Evolutionary conservation across 805 yeast species (phyloP).

Genomic region (Pichia californica): DNA sequence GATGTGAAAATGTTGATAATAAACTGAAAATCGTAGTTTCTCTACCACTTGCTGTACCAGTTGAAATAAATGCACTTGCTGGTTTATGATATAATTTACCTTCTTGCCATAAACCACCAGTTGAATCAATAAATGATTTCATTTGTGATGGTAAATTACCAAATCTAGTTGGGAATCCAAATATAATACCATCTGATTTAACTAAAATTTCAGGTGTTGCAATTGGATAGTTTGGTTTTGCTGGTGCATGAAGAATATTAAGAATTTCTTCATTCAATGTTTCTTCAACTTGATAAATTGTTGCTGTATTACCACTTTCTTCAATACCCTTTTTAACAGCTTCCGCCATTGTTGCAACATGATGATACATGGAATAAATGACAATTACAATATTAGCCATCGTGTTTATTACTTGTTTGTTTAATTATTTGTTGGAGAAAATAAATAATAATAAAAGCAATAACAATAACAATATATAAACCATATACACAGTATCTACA

Average conservation of each 20-base stretch:
- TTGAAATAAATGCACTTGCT: constrained; percentile 65
- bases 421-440: background rate
- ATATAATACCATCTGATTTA: constrained; percentile 71
- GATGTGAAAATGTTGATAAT: constrained; percentile 64
- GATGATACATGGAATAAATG: constrained; percentile 74
- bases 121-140: constrained; percentile 68
- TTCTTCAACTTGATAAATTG: constrained; percentile 69
- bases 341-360: constrained; percentile 61
- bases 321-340: constrained; percentile 62
- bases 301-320: constrained; percentile 63
- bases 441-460: too few relatives aligned
- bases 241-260: constrained; percentile 52
- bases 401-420: background rate
- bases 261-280: constrained; percentile 60
- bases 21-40: constrained; percentile 63
- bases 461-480: too few relatives aligned
- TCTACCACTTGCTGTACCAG: constrained; percentile 83
- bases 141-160: constrained; percentile 78
- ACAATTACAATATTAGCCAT: constrained; percentile 35
- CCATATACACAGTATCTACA: too few relatives aligned
- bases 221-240: constrained; percentile 56
- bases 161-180: constrained; percentile 83
- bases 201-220: constrained; percentile 57
- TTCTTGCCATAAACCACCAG: constrained; percentile 73
- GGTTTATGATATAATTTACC: constrained; percentile 71